These are phyloP conservation scores for Coniella lustricola DNA, from an alignment of 2,329 filamentous ascomycete genomes.

Conservation along the genomic window DNA sequence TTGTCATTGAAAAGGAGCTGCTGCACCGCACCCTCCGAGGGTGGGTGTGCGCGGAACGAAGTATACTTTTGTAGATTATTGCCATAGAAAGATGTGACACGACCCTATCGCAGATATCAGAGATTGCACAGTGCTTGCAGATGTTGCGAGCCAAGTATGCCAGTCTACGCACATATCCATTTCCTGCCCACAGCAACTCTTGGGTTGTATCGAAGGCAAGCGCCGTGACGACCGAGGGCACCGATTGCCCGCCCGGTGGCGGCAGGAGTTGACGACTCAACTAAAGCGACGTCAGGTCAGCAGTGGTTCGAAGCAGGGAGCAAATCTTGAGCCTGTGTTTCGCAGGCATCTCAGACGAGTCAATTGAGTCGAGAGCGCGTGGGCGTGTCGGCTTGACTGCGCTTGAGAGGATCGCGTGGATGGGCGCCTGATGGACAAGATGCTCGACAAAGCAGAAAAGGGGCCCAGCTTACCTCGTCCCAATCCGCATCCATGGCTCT, in stretches of 20 bases:
- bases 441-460: not conserved
- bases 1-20: constrained; percentile 89
- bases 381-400: not conserved
- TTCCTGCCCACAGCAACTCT: constrained; percentile 89
- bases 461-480: constrained; percentile 50
- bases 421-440: not conserved
- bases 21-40: constrained; percentile 69
- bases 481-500: constrained; percentile 57
- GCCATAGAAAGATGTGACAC: constrained; percentile 82
- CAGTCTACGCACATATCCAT: constrained; percentile 63
- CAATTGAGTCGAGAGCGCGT: not conserved
- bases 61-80: constrained; percentile 83
- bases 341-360: not conserved
- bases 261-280: constrained; percentile 77
- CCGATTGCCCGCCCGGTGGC: constrained; percentile 56
- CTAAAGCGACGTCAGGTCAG: constrained; percentile 34
- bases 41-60: constrained; percentile 73
- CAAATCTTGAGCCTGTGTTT: not conserved
- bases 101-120: constrained; percentile 53
- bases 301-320: not conserved
- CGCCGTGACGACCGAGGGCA: constrained; percentile 62
- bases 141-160: not conserved
- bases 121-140: not conserved
- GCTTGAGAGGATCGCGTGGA: not conserved
- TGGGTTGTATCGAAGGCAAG: constrained; percentile 84